These are phyloP conservation scores for Postia placenta DNA, from an alignment of 768 basidiomycete species.

Conservation along the genomic window DNA sequence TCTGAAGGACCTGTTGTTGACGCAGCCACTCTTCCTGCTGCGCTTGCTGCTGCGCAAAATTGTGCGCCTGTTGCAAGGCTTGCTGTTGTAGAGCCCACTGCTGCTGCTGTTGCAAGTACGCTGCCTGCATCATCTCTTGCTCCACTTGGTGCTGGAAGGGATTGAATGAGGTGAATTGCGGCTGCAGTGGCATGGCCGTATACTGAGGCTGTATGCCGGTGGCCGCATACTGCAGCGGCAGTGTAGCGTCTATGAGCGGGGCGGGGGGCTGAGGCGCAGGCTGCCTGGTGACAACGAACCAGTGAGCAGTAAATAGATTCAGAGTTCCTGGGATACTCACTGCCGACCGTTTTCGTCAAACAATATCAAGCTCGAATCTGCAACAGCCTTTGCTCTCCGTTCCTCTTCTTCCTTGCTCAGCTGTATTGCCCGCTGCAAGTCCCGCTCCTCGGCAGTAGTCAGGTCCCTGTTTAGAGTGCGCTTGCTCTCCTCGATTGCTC, in stretches of 20 bases:
- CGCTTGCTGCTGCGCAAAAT: conserved; percentile 36
- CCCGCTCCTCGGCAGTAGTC: conserved; percentile 59
- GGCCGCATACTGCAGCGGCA: conserved; percentile 19
- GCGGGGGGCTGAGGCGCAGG: neutral
- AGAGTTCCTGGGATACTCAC: conserved; percentile 4
- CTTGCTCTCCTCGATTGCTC: conserved; percentile 84
- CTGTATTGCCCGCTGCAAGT: conserved; percentile 71
- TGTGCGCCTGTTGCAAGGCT: conserved; percentile 25
- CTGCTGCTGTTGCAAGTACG: conserved; percentile 41
- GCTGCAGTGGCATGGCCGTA: conserved; percentile 43
- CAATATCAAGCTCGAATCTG: conserved; percentile 64
- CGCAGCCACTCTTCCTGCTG: conserved; percentile 42
- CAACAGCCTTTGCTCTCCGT: conserved; percentile 57
- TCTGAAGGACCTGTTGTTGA: conserved; percentile 45
- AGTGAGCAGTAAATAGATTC: neutral
- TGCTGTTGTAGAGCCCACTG: conserved; percentile 67
- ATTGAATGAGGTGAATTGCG: conserved; percentile 82
- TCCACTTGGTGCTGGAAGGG: conserved; percentile 85
- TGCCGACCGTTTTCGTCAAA: conserved; percentile 80
- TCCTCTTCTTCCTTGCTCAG: conserved; percentile 87
- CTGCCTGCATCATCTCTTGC: conserved; percentile 64
- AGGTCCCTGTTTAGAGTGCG: conserved; percentile 54
- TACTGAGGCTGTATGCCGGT: conserved; percentile 17
- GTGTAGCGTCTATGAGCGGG: conserved; percentile 16
- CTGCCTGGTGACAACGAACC: no score